Evolutionary conservation across 176 grass and related monocot species (phyloP).

Genomic region (Aegilops umbellulata): DNA sequence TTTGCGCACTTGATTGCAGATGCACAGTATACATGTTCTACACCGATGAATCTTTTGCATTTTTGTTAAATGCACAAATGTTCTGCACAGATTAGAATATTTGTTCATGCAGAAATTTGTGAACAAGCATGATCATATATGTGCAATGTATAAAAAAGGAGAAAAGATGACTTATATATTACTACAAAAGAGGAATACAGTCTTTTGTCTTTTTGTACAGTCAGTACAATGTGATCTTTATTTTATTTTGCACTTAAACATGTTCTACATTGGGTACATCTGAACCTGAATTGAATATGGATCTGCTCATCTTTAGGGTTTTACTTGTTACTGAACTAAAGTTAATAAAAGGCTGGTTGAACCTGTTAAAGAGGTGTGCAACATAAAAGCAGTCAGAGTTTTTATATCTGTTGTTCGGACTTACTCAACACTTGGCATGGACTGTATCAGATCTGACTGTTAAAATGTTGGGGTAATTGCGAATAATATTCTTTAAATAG

Average conservation of each 20-base stretch:
- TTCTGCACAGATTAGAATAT: neutral
- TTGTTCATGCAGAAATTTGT: neutral
- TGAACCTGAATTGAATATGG: neutral
- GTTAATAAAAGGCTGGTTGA: neutral
- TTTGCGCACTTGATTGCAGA: neutral
- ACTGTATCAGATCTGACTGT: neutral
- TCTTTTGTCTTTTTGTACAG: neutral
- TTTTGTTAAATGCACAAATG: neutral
- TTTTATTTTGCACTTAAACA: neutral
- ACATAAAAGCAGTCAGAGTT: neutral
- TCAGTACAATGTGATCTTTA: neutral
- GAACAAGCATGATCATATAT: neutral
- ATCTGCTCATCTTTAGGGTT: neutral
- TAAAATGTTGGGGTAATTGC: neutral
- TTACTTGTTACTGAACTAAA: neutral
- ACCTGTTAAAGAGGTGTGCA: neutral
- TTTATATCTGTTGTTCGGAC: slow-evolving; percentile 1
- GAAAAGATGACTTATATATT: neutral
- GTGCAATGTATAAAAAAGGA: neutral
- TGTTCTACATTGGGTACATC: neutral
- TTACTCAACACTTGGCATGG: neutral
- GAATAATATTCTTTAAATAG: neutral
- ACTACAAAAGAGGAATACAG: neutral
- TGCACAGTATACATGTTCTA: neutral
- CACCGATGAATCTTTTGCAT: neutral